A percentile compares a stretch with the other conserved stretches of the same genome.
Evolutionary conservation across 1,284 basidiomycete species (phyloP).

Genomic region (Ceratobasidium sp.): DNA sequence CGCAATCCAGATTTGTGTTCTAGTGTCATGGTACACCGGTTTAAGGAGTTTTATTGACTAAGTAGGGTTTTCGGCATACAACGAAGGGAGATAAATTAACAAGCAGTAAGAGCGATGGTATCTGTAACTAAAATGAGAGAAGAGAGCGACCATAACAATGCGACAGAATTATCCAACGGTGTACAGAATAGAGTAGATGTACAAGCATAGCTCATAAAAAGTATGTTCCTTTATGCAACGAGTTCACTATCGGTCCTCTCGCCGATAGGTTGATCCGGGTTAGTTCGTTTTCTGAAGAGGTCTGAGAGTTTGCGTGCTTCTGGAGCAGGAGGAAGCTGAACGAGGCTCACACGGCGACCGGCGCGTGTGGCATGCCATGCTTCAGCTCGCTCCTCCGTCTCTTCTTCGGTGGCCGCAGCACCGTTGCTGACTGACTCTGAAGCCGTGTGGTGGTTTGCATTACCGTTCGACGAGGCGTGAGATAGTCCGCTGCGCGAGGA

Average conservation of each 20-base stretch:
- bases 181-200: conserved; percentile 18
- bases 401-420: conserved; percentile 3
- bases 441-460: conserved; percentile 62
- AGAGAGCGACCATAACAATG: neutral
- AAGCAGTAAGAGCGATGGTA: conserved; percentile 18
- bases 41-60: no score
- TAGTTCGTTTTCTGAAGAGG: conserved; percentile 15
- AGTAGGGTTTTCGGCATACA: no score
- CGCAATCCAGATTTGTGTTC: no score
- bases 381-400: conserved; percentile 75
- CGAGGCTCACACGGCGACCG: conserved; percentile 85
- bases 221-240: neutral
- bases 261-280: neutral
- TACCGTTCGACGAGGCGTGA: conserved; percentile 52
- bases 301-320: conserved; percentile 32
- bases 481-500: conserved; percentile 61
- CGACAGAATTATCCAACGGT: neutral
- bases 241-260: neutral
- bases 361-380: conserved; percentile 87
- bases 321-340: conserved; percentile 59
- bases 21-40: no score
- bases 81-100: conserved; percentile 23
- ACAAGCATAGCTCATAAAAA: conserved; percentile 11
- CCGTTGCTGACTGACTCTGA: conserved; percentile 56
- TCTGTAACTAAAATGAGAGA: neutral